Percentiles rank a stretch among this genome's conserved stretches.
Conservation (phyloP, 1,284 basidiomycete genomes). For the Cronartium quercuum region DNA sequence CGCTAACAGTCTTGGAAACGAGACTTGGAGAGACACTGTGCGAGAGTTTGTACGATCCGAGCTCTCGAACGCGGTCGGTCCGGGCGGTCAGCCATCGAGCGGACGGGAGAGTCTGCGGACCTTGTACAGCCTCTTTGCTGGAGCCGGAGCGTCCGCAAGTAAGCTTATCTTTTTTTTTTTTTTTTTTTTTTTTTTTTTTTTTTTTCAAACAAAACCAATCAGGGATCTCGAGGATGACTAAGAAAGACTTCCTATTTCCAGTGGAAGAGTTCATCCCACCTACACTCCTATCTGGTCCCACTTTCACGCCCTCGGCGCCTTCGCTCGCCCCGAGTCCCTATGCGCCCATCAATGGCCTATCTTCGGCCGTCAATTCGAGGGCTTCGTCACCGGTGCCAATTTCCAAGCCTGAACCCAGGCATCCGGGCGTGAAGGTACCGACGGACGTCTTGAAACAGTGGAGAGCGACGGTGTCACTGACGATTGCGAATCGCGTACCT, state of each 20-base stretch:
- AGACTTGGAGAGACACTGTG: slow-evolving; percentile 85
- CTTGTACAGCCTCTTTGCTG: slow-evolving; percentile 78
- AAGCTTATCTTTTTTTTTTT: slow-evolving; percentile 48
- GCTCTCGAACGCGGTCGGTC: slow-evolving; percentile 54
- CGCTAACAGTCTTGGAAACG: slow-evolving; percentile 84
- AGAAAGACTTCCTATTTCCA: slow-evolving; percentile 46
- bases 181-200: slow-evolving; percentile 45
- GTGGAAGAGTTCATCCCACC: slow-evolving; percentile 70
- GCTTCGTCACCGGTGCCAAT: slow-evolving; percentile 56
- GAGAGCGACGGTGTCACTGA: slow-evolving; percentile 79
- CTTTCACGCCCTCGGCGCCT: neutral
- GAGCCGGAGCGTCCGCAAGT: slow-evolving; percentile 71
- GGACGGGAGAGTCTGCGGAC: slow-evolving; percentile 69
- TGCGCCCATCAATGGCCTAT: slow-evolving; percentile 50
- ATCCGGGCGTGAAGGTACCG: slow-evolving; percentile 55
- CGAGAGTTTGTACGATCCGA: slow-evolving; percentile 77
- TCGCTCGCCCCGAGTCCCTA: slow-evolving; percentile 16
- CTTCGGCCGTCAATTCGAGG: slow-evolving; percentile 33
- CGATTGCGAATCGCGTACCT: slow-evolving; percentile 65
- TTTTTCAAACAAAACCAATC: slow-evolving; percentile 46
- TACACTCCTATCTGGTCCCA: neutral
- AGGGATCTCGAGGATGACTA: slow-evolving; percentile 16
- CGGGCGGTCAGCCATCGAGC: slow-evolving; percentile 46
- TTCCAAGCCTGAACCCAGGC: slow-evolving; percentile 58
- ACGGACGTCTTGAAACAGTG: slow-evolving; percentile 64